Evolutionary conservation across 192 early-diverging fungal genomes (phyloP).

Genomic region (Linnemannia hyalina): DNA sequence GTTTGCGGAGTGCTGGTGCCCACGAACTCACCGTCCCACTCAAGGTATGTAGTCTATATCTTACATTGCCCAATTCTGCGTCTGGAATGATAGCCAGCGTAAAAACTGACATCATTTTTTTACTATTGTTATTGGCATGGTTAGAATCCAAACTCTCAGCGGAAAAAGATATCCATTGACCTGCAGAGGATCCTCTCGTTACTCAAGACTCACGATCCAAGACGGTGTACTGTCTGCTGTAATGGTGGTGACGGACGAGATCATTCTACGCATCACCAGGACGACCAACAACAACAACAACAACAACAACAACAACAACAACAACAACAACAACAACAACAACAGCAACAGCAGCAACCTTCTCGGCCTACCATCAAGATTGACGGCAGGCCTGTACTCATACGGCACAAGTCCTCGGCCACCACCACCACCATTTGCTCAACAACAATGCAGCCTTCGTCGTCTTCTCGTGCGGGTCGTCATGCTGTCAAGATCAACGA

Average conservation of each 20-base stretch:
- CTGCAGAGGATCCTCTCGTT: constrained; percentile 35
- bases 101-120: background rate
- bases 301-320: constrained; percentile 1
- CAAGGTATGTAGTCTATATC: background rate
- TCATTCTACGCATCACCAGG: constrained; percentile 1
- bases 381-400: constrained; percentile 7
- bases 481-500: background rate
- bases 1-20: constrained; percentile 1
- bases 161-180: constrained; percentile 39
- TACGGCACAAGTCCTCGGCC: background rate
- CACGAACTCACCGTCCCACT: constrained; percentile 13
- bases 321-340: background rate
- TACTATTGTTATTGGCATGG: background rate
- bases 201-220: constrained; percentile 40
- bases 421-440: background rate
- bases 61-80: background rate
- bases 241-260: constrained; percentile 25
- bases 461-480: background rate
- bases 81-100: background rate
- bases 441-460: background rate
- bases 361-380: background rate
- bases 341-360: background rate
- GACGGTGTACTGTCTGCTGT: constrained; percentile 43
- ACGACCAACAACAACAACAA: background rate
- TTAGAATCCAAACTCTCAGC: constrained; percentile 17